Evolutionary conservation across 352 stramenopile species (phyloP).

Genomic region (Hyaloperonospora brassicae): DNA sequence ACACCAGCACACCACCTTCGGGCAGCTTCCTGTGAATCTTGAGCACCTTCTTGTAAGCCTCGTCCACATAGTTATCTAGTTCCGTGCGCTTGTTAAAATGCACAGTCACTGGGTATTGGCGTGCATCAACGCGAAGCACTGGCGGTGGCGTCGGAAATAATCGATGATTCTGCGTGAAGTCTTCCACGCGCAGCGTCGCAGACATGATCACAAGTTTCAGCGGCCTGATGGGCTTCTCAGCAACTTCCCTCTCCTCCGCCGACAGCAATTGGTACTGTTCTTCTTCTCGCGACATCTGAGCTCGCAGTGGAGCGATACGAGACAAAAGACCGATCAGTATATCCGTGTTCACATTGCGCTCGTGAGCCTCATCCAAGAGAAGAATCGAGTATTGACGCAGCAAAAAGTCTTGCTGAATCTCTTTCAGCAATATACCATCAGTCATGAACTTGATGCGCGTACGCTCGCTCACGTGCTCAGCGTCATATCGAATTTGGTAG

Average conservation of each 20-base stretch:
- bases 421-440: conserved; percentile 97
- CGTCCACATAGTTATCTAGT: conserved; percentile 94
- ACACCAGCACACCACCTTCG: conserved; percentile 94
- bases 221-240: conserved; percentile 56
- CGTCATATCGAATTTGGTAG: conserved; percentile 99
- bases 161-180: conserved; percentile 92
- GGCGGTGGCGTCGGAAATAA: conserved; percentile 89
- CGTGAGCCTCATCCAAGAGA: conserved; percentile 93
- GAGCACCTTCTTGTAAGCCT: conserved; percentile 92
- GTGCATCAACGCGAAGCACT: conserved; percentile 90
- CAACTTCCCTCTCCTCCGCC: conserved; percentile 29
- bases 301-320: conserved; percentile 88
- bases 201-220: conserved; percentile 95
- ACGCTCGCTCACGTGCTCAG: conserved; percentile 79
- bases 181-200: conserved; percentile 94
- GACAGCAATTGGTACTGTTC: conserved; percentile 42
- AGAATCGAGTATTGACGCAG: conserved; percentile 74
- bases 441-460: conserved; percentile 99
- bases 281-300: conserved; percentile 79
- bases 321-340: conserved; percentile 95
- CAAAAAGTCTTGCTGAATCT: conserved; percentile 88
- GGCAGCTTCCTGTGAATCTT: conserved; percentile 98
- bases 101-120: conserved; percentile 95
- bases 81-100: conserved; percentile 98
- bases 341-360: conserved; percentile 95